phyloP scores from a whole-genome alignment of 2,329 filamentous ascomycete genomes.

The Cordyceps tenuipes region DNA sequence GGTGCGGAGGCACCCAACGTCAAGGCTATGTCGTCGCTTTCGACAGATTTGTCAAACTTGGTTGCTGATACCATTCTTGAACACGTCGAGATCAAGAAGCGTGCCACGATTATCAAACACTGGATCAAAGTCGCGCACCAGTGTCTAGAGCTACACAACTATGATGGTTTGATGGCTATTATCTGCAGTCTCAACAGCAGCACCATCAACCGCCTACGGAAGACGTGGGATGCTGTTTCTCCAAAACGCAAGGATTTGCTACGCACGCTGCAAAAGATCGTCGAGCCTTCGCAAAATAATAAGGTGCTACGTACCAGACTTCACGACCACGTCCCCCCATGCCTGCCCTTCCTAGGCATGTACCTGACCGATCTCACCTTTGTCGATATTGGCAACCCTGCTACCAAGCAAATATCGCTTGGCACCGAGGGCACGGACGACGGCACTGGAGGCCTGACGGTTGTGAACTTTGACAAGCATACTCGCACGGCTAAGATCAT shows the following conservation, averaged over 20 bases:
- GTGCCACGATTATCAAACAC: slow-evolving; percentile 85
- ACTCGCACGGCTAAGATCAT: slow-evolving; percentile 92
- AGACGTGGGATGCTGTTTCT: slow-evolving; percentile 86
- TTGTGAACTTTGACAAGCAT: slow-evolving; percentile 98
- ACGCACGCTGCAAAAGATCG: slow-evolving; percentile 70
- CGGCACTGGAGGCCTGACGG: slow-evolving; percentile 57
- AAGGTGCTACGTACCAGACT: slow-evolving; percentile 75
- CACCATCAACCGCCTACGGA: slow-evolving; percentile 77
- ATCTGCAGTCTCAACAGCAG: slow-evolving; percentile 90
- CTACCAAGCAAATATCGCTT: slow-evolving; percentile 62
- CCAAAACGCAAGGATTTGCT: slow-evolving; percentile 74
- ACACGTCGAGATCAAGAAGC: slow-evolving; percentile 84
- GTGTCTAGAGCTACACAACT: slow-evolving; percentile 86
- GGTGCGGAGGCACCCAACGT: slow-evolving; percentile 78
- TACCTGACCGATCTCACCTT: slow-evolving; percentile 94
- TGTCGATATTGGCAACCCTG: slow-evolving; percentile 86
- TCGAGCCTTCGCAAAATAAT: slow-evolving; percentile 88
- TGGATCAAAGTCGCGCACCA: slow-evolving; percentile 93
- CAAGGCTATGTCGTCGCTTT: slow-evolving; percentile 85
- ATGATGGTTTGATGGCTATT: slow-evolving; percentile 94
- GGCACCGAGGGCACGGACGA: slow-evolving; percentile 46
- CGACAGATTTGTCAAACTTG: slow-evolving; percentile 84
- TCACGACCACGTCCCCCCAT: slow-evolving; percentile 80
- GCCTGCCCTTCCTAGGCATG: slow-evolving; percentile 90
- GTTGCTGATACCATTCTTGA: slow-evolving; percentile 89